Evolutionary conservation across 768 basidiomycete genomes (phyloP).

Genomic region (Symmetrospora coprosmae): DNA sequence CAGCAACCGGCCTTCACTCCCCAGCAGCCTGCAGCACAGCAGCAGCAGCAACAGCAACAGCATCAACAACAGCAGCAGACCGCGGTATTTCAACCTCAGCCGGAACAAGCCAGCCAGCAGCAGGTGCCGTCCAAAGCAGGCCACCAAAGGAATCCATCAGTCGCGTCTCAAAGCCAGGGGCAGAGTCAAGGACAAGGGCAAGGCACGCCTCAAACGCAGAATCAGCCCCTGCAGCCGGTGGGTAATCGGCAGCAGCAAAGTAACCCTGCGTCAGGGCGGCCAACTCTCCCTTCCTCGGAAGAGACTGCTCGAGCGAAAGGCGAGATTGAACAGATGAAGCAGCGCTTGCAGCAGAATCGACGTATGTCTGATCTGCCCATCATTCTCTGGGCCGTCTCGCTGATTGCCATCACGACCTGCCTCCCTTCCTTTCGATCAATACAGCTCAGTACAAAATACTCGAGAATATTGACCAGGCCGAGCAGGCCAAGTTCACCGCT

Average conservation of each 20-base stretch:
- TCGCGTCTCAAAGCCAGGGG: background rate
- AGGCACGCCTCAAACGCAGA: background rate
- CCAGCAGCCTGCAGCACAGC: background rate
- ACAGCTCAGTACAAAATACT: conserved; percentile 14
- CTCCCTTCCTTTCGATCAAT: no score
- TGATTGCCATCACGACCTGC: no score
- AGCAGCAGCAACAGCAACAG: background rate
- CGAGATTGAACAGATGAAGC: conserved; percentile 5
- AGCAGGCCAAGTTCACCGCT: conserved; percentile 9
- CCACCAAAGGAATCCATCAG: background rate
- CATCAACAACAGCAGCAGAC: background rate
- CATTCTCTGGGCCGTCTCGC: no score
- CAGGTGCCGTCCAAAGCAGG: background rate
- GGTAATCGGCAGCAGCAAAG: background rate
- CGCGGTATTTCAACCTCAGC: background rate
- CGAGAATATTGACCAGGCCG: conserved; percentile 16
- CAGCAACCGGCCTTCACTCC: background rate
- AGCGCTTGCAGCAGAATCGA: no score
- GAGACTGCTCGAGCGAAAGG: background rate
- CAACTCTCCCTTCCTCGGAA: background rate
- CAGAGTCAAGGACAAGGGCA: background rate
- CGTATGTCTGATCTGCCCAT: no score
- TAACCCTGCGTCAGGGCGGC: background rate
- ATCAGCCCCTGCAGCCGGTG: background rate
- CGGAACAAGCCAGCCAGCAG: background rate